Evolutionary conservation across 2,329 filamentous ascomycete genomes (phyloP), one percentile per base, ranked within the genome.

Genomic region (Penicillium sp.): DNA sequence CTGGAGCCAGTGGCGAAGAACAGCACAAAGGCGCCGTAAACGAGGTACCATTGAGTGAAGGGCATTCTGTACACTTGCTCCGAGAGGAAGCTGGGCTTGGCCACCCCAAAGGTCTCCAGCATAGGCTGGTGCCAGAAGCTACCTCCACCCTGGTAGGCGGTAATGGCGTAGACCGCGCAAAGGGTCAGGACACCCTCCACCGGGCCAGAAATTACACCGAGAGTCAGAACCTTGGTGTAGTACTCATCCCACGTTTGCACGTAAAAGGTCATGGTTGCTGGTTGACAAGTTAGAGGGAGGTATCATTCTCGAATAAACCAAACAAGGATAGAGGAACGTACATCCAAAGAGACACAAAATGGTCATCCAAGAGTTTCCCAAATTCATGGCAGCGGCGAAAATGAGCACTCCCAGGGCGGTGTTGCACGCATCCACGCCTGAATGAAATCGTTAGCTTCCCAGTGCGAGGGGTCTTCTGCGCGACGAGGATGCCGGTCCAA

Each of bases 171-270:
- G 50, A 98, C 83, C 47, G 80, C 66, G 60, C 88, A 85, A 18
- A 98, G 78, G 36, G 88, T 90, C 40, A 97, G 73, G 47, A 98
- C 85, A 44, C 93, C 93, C 72, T 98, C 93, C 34, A 98, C 93
- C 4, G 93, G 93, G 0, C 93, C 93, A 55, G 91, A 96, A 57
- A 98, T 79, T 53, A 97, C 75, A 50, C 93, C 93, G 5, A 98
- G 81, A 1, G 90, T 96, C 41, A 98, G 80, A 3, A 90, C 93
- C 70, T 96, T 90, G 44, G 93, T 98, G 73, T 97, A 91, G 73
- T 97, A 98, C 69, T 97, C 93, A 65, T 98, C 93, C 93, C 93
- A 98, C 32, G 93, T 97, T 69, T 97, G 93, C 37, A 97, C 86
- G 69, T 97, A 97, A 71, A 98, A 98, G n/a, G 93, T 96, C 61